Percentiles rank a stretch among this genome's conserved stretches.
Conservation (phyloP, 192 early-diverging fungal species). For the Linnemannia zychae region DNA sequence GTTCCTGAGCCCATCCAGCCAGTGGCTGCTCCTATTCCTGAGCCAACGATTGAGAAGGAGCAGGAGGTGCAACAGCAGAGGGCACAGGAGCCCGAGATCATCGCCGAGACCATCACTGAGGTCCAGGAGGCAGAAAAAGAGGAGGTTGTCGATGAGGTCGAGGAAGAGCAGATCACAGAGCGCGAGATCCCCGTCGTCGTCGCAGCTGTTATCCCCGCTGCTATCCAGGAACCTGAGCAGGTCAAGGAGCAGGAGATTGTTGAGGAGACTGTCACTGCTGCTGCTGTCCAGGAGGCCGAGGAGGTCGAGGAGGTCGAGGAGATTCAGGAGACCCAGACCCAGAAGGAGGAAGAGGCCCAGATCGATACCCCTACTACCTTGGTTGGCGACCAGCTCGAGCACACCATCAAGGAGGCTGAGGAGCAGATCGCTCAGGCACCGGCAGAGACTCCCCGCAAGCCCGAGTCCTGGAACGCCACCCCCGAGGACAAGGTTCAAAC, state of each 20-base stretch:
- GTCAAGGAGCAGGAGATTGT: not conserved
- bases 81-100: not conserved
- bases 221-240: not conserved
- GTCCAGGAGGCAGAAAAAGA: not conserved
- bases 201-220: not conserved
- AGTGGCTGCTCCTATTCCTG: not conserved
- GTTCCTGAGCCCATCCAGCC: not conserved
- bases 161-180: slow-evolving; percentile 3
- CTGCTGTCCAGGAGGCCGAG: not conserved
- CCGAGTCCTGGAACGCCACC: not conserved
- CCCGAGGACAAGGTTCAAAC: slow-evolving; percentile 42
- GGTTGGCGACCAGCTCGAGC: slow-evolving; percentile 35
- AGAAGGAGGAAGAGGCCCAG: slow-evolving; percentile 14
- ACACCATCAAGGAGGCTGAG: slow-evolving; percentile 20
- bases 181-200: not conserved
- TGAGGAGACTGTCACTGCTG: not conserved
- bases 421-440: not conserved
- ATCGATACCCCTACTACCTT: slow-evolving; percentile 44
- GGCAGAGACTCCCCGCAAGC: not conserved
- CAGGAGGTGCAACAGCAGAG: not conserved
- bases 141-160: not conserved
- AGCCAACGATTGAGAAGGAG: slow-evolving; percentile 6
- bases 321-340: slow-evolving; percentile 7
- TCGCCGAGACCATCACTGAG: not conserved
- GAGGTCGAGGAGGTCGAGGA: not conserved